These are phyloP conservation scores for Fusarium sp. DNA, from an alignment of 2,329 filamentous ascomycete genomes.

Conservation along the genomic window DNA sequence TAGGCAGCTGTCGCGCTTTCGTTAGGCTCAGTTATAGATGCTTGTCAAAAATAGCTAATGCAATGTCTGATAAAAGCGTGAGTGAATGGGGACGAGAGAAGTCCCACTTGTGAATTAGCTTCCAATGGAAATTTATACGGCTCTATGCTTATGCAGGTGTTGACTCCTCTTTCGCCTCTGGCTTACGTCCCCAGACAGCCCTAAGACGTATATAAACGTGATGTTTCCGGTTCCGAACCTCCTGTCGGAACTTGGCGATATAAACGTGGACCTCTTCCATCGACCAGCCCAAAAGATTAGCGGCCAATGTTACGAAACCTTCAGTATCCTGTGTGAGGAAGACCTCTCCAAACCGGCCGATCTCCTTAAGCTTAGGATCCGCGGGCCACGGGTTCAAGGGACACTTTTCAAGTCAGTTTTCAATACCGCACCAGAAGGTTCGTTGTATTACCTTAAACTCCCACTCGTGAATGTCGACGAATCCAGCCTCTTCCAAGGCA, in stretches of 20 bases:
- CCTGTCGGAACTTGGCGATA: background rate
- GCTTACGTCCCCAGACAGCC: background rate
- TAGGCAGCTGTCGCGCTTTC: too few species aligned
- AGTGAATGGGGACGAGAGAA: too few species aligned
- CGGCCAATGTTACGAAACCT: background rate
- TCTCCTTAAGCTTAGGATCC: background rate
- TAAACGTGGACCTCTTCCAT: background rate
- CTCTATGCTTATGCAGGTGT: too few species aligned
- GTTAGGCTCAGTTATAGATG: too few species aligned
- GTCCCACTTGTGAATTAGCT: too few species aligned
- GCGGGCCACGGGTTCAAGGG: background rate
- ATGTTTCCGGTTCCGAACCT: background rate
- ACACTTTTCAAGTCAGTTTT: background rate
- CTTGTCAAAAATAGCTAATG: too few species aligned
- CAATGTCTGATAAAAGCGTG: too few species aligned
- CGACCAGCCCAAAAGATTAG: background rate
- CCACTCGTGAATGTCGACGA: background rate
- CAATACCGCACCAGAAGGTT: fast-evolving
- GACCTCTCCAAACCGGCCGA: background rate
- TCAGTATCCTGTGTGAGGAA: background rate
- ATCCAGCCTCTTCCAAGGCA: background rate
- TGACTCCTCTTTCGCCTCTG: background rate
- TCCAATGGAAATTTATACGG: too few species aligned
- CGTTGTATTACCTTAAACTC: background rate
- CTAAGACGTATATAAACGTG: background rate